Conservation (phyloP, 306 rosid species). For the Gastrolobium bilobum region DNA sequence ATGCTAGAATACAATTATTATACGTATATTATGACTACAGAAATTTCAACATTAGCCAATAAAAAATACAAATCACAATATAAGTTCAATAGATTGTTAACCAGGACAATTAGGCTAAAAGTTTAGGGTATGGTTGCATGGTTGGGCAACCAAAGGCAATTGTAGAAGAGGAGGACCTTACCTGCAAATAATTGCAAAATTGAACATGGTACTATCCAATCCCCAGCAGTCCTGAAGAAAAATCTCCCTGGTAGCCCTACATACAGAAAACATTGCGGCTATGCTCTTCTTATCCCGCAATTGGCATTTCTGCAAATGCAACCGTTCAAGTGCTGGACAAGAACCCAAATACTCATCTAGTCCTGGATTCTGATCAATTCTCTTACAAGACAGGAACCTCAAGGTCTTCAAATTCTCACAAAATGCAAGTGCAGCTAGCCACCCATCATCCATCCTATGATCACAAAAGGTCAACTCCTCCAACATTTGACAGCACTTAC, state of each 20-base stretch:
- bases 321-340: slow-evolving; percentile 76
- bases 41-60: slow-evolving; percentile 9
- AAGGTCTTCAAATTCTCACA: slow-evolving; percentile 89
- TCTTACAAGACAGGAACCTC: slow-evolving; percentile 75
- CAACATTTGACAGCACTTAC: slow-evolving; percentile 92
- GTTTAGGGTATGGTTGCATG: background rate
- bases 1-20: background rate
- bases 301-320: slow-evolving; percentile 85
- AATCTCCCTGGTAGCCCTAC: slow-evolving; percentile 75
- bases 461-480: slow-evolving; percentile 84
- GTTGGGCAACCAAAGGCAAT: background rate
- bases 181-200: slow-evolving; percentile 78
- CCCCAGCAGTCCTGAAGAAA: slow-evolving; percentile 92
- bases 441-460: slow-evolving; percentile 94
- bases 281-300: slow-evolving; percentile 68
- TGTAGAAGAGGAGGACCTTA: slow-evolving; percentile 42
- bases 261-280: slow-evolving; percentile 70
- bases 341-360: slow-evolving; percentile 73
- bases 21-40: background rate
- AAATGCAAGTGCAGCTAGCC: slow-evolving; percentile 79
- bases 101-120: background rate
- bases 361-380: slow-evolving; percentile 70
- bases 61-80: background rate
- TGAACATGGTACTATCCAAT: slow-evolving; percentile 70
- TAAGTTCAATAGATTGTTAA: background rate